Conservation (phyloP, 345 rosid genomes). For the Boechera stricta region DNA sequence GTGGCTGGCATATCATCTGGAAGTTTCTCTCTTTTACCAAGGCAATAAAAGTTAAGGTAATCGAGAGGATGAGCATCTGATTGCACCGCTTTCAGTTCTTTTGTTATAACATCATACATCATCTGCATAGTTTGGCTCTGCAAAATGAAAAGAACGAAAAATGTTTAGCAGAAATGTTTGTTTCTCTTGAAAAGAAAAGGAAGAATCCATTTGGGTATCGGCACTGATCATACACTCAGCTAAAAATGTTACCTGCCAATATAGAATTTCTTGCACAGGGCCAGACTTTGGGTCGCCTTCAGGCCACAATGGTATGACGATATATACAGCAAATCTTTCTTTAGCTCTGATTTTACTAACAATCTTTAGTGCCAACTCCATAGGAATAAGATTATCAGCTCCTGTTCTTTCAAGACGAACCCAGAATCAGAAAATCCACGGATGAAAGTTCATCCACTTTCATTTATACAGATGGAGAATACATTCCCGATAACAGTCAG, state of each 20-base stretch:
- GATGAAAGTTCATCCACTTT: not conserved
- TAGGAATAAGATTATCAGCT: slow-evolving; percentile 92
- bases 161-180: slow-evolving; percentile 27
- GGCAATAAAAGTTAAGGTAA: slow-evolving; percentile 94
- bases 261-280: slow-evolving; percentile 89
- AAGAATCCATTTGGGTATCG: not conserved
- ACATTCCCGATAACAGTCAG: not conserved
- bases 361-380: slow-evolving; percentile 96
- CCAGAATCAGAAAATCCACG: not conserved
- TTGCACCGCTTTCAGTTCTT: slow-evolving; percentile 58
- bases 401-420: slow-evolving; percentile 55
- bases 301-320: slow-evolving; percentile 97
- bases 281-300: slow-evolving; percentile 91
- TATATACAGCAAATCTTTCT: slow-evolving; percentile 88
- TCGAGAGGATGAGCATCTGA: slow-evolving; percentile 71
- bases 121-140: slow-evolving; percentile 93
- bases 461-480: slow-evolving; percentile 3
- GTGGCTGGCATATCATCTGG: slow-evolving; percentile 39
- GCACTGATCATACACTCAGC: slow-evolving; percentile 1
- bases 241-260: slow-evolving; percentile 77
- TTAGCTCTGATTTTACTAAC: slow-evolving; percentile 84
- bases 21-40: slow-evolving; percentile 72
- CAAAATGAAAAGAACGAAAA: not conserved
- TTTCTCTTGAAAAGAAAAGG: slow-evolving; percentile 18
- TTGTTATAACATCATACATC: slow-evolving; percentile 78